Percentiles rank a stretch among this genome's conserved stretches.
phyloP scores from a whole-genome alignment of 2,329 filamentous ascomycete genomes.

The Xylaria sp. region DNA sequence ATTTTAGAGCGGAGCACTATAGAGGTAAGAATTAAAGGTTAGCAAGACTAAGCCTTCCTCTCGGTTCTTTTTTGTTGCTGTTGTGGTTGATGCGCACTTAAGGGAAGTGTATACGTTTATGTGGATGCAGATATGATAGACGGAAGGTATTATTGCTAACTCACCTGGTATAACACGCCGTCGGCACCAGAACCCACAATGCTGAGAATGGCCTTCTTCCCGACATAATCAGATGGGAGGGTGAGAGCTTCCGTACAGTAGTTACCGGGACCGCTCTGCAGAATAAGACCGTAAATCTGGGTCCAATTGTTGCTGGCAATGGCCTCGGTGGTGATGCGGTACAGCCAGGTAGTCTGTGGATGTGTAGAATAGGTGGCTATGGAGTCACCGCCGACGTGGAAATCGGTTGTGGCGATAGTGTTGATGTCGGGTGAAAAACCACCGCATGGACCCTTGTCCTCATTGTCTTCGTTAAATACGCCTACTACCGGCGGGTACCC shows the following conservation, averaged over 20 bases:
- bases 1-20: slow-evolving; percentile 67
- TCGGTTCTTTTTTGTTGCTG: neutral
- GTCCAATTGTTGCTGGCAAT: slow-evolving; percentile 63
- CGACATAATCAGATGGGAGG: slow-evolving; percentile 62
- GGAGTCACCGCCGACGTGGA: slow-evolving; percentile 67
- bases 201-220: slow-evolving; percentile 65
- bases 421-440: slow-evolving; percentile 60
- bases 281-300: slow-evolving; percentile 63
- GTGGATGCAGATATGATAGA: neutral
- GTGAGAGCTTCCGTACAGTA: slow-evolving; percentile 64
- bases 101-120: neutral
- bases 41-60: neutral
- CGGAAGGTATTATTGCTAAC: slow-evolving; percentile 32
- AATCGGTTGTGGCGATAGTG: slow-evolving; percentile 56
- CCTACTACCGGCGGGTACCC: slow-evolving; percentile 60
- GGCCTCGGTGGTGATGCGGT: slow-evolving; percentile 66
- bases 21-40: neutral
- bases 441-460: slow-evolving; percentile 64
- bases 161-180: slow-evolving; percentile 67
- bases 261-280: slow-evolving; percentile 64
- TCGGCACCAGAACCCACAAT: slow-evolving; percentile 65
- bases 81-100: neutral
- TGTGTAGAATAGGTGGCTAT: slow-evolving; percentile 62
- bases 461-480: slow-evolving; percentile 59
- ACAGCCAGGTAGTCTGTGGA: slow-evolving; percentile 65